These are phyloP conservation scores for Cryomyces minteri DNA, from an alignment of 495 filamentous ascomycete genomes.

Conservation along the genomic window DNA sequence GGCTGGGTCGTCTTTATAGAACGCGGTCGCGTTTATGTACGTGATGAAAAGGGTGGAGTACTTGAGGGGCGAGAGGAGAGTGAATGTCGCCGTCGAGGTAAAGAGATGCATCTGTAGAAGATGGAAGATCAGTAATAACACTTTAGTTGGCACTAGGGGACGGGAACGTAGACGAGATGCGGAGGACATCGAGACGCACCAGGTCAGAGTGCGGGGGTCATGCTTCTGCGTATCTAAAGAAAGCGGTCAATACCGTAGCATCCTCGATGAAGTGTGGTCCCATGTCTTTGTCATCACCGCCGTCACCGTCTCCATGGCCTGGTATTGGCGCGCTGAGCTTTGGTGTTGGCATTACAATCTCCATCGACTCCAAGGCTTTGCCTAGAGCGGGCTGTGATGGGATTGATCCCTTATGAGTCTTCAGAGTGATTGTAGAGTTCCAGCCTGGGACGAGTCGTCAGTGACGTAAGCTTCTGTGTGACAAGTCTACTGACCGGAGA, in stretches of 20 bases:
- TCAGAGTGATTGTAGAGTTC: conserved; percentile 62
- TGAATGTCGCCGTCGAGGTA: conserved; percentile 74
- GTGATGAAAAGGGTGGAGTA: conserved; percentile 56
- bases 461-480: not conserved
- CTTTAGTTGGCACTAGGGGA: no score
- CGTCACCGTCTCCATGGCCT: conserved; percentile 23
- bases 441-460: conserved; percentile 25
- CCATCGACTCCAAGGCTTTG: conserved; percentile 45
- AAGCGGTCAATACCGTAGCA: conserved; percentile 40
- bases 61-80: conserved; percentile 57
- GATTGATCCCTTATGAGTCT: conserved; percentile 47
- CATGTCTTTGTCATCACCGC: conserved; percentile 18
- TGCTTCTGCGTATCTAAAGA: no score
- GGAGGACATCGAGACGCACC: no score
- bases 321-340: conserved; percentile 34
- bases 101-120: conserved; percentile 47
- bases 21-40: conserved; percentile 63
- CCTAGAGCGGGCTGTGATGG: conserved; percentile 58
- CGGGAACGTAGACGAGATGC: no score
- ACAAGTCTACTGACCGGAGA: conserved; percentile 43
- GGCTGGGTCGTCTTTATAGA: conserved; percentile 60
- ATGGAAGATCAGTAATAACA: not conserved
- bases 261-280: conserved; percentile 54
- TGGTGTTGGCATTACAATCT: conserved; percentile 51
- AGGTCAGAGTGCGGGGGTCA: no score